Evolutionary conservation across 2,329 filamentous ascomycete species (phyloP), one percentile per base, ranked within the genome.

Genomic region (Aspergillus ochraceoroseus): DNA sequence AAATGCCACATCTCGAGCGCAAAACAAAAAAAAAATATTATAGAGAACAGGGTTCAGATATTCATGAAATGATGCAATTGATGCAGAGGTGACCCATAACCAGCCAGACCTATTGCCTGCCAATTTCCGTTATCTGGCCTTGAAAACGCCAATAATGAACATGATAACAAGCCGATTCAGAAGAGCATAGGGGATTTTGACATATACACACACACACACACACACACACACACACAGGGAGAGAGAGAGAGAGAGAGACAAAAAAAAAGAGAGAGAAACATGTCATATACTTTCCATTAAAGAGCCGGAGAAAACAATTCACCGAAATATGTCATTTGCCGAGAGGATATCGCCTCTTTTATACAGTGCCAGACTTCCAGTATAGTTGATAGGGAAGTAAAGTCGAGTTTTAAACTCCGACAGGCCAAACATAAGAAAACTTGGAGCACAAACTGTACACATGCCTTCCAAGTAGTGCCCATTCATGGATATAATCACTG

Each of bases 141-240:
- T 46, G 39, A 41, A 52, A 54, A 56, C 50, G 53, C 53, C 51
- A 41, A 47, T 51, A 38, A 48, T 45, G 37, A 51, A 48, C 41
- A 51, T 46, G 44, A 48, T 41, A 43, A 36, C 25, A 35, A 38
- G n/a, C 13, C 17, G 11, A 23, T 20, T 6, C 5, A 12, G 18
- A 27, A 34, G 30, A 38, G 36, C 32, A 34, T 18, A 14, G 20
- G 13, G 32, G 22, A 32, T 44, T 32, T 32, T 26, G 9, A 22
- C 20, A 22, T 42, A 23, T 6, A 22, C 35, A 29, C 29, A 44
- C 34, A 38, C n/a, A n/a, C n/a, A n/a, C n/a, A n/a, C n/a, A n/a
- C n/a, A n/a, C n/a, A n/a, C n/a, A n/a, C n/a, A n/a, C n/a, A n/a
- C n/a, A n/a, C n/a, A n/a, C n/a, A n/a, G n/a, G n/a, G n/a, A n/a